Evolutionary conservation across 2,329 filamentous ascomycete genomes (phyloP), one percentile per base, ranked within the genome.

Genomic region (Cladosporium sp.): DNA sequence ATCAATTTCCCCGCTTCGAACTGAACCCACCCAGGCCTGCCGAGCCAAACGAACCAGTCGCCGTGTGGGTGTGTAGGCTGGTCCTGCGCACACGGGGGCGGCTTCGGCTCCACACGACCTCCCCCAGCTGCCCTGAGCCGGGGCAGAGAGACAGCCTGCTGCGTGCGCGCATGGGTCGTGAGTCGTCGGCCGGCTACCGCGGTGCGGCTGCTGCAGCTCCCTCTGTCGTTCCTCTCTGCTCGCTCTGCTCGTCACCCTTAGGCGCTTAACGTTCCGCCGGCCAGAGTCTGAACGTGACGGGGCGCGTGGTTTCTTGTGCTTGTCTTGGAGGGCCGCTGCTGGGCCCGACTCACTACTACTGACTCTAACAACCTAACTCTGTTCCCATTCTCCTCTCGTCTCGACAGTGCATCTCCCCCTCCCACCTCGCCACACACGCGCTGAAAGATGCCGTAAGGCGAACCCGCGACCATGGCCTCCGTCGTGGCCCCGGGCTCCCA

Each of bases 401-500:
- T 28, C 19, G 33, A 41, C 35, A 14, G 37, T 32, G 46, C 32
- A 22, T 49, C 46, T 49, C 22, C 2, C 35, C 7, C 46, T 14
- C 34, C 16, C 33, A 28, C 38, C 34, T 49, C 19, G 14, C 19
- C 16, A 41, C 28, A 13, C 14, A 42, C 37, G 40, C 22, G 42
- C 33, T 28, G 22, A 16, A 49, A 49, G 13, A 50, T 48, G 43
- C 51, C 51, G 45, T 46, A 51, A 43, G 46, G 48, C 35, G 22
- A 28, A 28, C 22, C 22, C 22, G 22, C 22, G 41, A 52, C 11
- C 43, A 56, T 56, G 54, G 54, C 54, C 38, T 49, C 51, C 38
- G 49, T 53, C 53, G 50, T 53, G 46, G 46, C 54, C 38, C 43
- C 49, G 37, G 35, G 35, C 35, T 41, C 38, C 48, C 45, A 49